A percentile compares a stretch with the other conserved stretches of the same genome.
These are phyloP conservation scores for Fusarium paranaense DNA, from an alignment of 2,329 filamentous ascomycete genomes.

Conservation along the genomic window DNA sequence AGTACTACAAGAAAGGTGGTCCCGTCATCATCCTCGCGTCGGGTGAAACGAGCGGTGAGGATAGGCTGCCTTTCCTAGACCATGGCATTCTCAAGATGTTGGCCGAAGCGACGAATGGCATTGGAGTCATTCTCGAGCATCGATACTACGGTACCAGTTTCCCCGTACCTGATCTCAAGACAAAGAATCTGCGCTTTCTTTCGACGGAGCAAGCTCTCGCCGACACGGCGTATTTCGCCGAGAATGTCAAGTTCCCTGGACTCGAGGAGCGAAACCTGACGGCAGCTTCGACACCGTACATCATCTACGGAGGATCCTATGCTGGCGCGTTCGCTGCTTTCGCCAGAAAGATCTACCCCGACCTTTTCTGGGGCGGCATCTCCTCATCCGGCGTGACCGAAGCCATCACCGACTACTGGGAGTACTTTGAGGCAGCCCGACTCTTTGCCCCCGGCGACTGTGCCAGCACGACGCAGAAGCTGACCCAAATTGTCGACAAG, in stretches of 20 bases:
- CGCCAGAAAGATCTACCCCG: conserved; percentile 79
- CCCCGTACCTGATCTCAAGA: conserved; percentile 73
- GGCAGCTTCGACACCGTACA: conserved; percentile 74
- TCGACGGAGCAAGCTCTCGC: conserved; percentile 86
- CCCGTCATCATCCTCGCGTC: conserved; percentile 82
- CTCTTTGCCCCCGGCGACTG: conserved; percentile 69
- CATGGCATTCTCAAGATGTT: conserved; percentile 82
- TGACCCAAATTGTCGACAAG: conserved; percentile 63
- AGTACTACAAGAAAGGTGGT: conserved; percentile 79
- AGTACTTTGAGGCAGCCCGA: conserved; percentile 65
- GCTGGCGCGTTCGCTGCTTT: conserved; percentile 85
- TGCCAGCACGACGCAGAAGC: conserved; percentile 70
- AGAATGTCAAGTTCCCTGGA: conserved; percentile 77
- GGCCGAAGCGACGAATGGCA: conserved; percentile 75
- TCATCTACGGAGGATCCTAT: conserved; percentile 87
- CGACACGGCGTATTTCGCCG: conserved; percentile 84
- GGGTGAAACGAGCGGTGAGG: conserved; percentile 76
- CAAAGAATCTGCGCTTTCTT: conserved; percentile 81
- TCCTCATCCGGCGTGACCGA: conserved; percentile 83
- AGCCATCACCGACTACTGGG: conserved; percentile 82
- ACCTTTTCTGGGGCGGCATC: conserved; percentile 82
- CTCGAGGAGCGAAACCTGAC: conserved; percentile 76
- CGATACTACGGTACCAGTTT: conserved; percentile 86
- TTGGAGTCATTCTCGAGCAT: conserved; percentile 87
- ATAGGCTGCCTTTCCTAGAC: conserved; percentile 75